Percentiles rank a stretch among this genome's conserved stretches.
Evolutionary conservation across 768 basidiomycete genomes (phyloP).

Genomic region (Leccinum aurantiacum): DNA sequence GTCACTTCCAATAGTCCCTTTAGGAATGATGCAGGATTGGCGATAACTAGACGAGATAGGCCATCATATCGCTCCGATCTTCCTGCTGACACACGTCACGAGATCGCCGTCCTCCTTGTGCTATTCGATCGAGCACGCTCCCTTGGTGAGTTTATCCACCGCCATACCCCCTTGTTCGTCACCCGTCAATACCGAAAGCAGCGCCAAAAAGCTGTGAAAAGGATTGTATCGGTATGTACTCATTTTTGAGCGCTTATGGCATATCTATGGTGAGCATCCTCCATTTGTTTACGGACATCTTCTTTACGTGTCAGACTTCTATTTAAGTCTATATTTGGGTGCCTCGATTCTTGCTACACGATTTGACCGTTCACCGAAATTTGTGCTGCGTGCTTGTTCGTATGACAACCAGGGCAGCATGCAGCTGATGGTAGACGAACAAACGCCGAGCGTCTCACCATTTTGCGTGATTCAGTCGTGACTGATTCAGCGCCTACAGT

Average conservation of each 20-base stretch:
- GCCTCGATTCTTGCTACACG: not conserved
- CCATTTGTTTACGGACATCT: not conserved
- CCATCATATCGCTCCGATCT: not conserved
- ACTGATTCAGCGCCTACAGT: not conserved
- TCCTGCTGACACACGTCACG: not conserved
- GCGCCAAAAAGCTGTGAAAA: not conserved
- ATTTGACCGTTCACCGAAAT: not conserved
- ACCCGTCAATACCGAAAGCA: not conserved
- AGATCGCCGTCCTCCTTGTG: not conserved
- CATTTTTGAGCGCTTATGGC: not conserved
- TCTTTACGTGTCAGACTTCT: not conserved
- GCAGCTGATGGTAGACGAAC: too few species aligned
- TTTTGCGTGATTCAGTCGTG: not conserved
- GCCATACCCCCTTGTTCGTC: not conserved
- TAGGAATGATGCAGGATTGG: not conserved
- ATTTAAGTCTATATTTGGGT: not conserved
- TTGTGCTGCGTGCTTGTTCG: not conserved
- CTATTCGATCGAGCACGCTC: not conserved
- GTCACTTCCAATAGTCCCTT: not conserved
- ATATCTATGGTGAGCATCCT: constrained; percentile 2
- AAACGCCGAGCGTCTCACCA: not conserved
- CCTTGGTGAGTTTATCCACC: not conserved
- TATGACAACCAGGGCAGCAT: not conserved
- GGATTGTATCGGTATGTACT: not conserved
- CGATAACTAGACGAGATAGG: not conserved